A percentile compares a stretch with the other conserved stretches of the same genome.
Conservation (phyloP, 331 rosid species). For the Rhamnella rubrinervis region DNA sequence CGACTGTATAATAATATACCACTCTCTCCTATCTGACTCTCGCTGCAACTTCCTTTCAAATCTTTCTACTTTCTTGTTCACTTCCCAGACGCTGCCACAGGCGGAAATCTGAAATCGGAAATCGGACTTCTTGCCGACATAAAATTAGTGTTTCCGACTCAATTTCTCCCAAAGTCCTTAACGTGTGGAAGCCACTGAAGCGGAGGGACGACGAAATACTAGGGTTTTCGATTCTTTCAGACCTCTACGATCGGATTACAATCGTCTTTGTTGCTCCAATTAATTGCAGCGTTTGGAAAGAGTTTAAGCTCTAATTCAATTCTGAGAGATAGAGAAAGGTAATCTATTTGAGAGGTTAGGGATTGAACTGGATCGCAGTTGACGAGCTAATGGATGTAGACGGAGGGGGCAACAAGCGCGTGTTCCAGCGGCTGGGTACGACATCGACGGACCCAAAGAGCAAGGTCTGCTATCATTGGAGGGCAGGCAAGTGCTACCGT, state of each 20-base stretch:
- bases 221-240: constrained; percentile 11
- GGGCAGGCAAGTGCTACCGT: constrained; percentile 84
- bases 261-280: background rate
- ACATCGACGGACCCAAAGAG: constrained; percentile 43
- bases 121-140: too few relatives aligned
- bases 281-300: background rate
- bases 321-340: background rate
- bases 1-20: too few relatives aligned
- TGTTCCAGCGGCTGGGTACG: constrained; percentile 59
- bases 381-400: constrained; percentile 66
- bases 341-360: background rate
- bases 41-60: too few relatives aligned
- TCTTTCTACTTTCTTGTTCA: too few relatives aligned
- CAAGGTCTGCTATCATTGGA: constrained; percentile 88
- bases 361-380: background rate
- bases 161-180: background rate
- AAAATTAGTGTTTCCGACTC: constrained; percentile 27
- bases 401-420: constrained; percentile 70
- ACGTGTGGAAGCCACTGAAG: background rate
- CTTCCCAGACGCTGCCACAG: too few relatives aligned
- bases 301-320: background rate
- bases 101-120: too few relatives aligned
- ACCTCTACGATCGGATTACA: constrained; percentile 25
- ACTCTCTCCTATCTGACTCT: too few relatives aligned
- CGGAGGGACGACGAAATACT: background rate